Base-by-base conservation (phyloP, 83 land plant genomes). In the Picea abies region DNA sequence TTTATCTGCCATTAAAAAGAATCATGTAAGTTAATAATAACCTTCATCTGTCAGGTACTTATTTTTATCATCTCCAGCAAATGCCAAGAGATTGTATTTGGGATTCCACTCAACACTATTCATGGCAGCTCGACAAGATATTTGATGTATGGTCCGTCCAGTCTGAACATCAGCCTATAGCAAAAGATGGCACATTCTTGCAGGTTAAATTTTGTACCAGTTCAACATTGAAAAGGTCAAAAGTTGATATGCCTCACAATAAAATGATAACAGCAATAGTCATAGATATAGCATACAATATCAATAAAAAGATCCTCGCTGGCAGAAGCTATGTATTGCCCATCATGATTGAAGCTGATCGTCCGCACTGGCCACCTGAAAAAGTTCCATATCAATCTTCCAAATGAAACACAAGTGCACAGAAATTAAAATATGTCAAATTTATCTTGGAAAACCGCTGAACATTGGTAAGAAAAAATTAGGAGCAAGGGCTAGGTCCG, bases 31-130 rank as follows among this genome's bases (percentile, higher is more conserved):
- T 14, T 19, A 47, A 20, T n/a, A 44, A 47, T 20, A 83, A 92
- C 99, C 99, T 91, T 96, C 99, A 90, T 96, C 99, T 52, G 92
- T 90, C 79, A 89, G 92, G 85, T 97, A 97, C 70, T 97, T 97
- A 90, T 92, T 92, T 82, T 95, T 96, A 83, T 97, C 96, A 87
- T 97, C 99, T 37, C 99, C 99, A 41, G 99, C 98, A 93, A 92
- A 97, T 80, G 99, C 99, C 72, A 97, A 88, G 20, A 97, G 85
- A 65, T 97, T 97, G 78, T 89, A 90, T 76, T 94, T 97, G 11
- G 99, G 98, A 82, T 96, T 97, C 99, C 99, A 96, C 78, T 96
- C 99, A 11, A 95, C 99, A 81, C 99, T 95, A 82, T 97, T 97
- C 99, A 96, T 96, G 44, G 99, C 98, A 85, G 99, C 99, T 60